Base-by-base conservation (phyloP, 2,329 filamentous ascomycete species). In the Xylariaceae sp. region DNA sequence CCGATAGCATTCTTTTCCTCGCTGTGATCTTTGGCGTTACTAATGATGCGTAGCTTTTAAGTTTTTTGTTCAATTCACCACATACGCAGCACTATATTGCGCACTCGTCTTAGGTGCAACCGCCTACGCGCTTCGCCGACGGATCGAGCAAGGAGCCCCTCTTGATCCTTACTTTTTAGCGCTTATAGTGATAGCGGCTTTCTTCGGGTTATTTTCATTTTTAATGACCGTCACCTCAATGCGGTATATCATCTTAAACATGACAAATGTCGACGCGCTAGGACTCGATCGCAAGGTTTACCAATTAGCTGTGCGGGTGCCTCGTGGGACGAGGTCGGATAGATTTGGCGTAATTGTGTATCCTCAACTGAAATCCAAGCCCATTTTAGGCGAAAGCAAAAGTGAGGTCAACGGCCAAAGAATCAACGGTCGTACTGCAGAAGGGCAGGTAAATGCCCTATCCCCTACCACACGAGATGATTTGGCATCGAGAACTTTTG, bases 11-110 rank as follows among this genome's bases (percentile, higher is more conserved):
- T 18, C 41, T 20, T 52, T 45, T n/a, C n/a, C n/a, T 4, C 2
- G 2, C 21, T 20, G 6, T 33, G 7, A n/a, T 39, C n/a, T 8
- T 36, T 3, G n/a, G 1, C 10, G 20, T 49, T 51, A 18, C 56
- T 66, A 20, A 60, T 15, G 6, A 1, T 78, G n/a, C 30, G 8
- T 52, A 84, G 82, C 87, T 2, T 92, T 93, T 76, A 97, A 97
- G 65, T 97, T 91, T 72, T 97, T 99, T 67, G 77, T 92, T 9
- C 94, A 97, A 62, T 96, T 97, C 67, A 85, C 86, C 13, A 80
- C 83, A 36, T 96, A 94, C 69, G 85, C 85, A 1, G 75, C 83
- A 4, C 64, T 91, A 3, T 90, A 87, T 63, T 91, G 87, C 60
- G 71, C 77, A 2, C 81, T 89, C 53, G 73, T 82, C 8, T 72